phyloP scores from a whole-genome alignment of 768 basidiomycete genomes.

The Xerocomellus dryophilus region DNA sequence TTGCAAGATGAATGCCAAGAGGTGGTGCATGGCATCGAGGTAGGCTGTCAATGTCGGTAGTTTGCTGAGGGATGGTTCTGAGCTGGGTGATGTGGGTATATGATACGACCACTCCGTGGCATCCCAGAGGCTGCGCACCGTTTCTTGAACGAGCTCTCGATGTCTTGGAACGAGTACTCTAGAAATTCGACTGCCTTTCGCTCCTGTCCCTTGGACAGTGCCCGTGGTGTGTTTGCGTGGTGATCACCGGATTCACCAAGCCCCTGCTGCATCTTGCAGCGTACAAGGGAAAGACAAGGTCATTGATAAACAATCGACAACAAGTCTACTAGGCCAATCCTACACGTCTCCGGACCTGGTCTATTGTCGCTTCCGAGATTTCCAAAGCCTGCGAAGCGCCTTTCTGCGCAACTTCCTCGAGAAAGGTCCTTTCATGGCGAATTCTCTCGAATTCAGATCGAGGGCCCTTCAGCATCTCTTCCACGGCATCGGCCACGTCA shows the following conservation, averaged over 20 bases:
- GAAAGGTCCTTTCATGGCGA: constrained; percentile 57
- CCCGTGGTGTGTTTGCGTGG: neutral
- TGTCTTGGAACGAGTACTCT: constrained; percentile 60
- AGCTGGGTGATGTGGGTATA: constrained; percentile 13
- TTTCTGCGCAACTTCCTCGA: constrained; percentile 56
- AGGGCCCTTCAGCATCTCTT: constrained; percentile 61
- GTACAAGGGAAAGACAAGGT: neutral
- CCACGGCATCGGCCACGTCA: constrained; percentile 72
- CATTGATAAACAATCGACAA: constrained; percentile 21
- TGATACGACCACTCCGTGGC: neutral
- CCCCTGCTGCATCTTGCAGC: neutral
- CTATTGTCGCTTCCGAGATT: constrained; percentile 61
- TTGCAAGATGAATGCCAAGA: constrained; percentile 64
- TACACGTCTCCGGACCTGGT: constrained; percentile 53
- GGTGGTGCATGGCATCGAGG: constrained; percentile 51
- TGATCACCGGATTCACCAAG: neutral
- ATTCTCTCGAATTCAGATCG: constrained; percentile 68
- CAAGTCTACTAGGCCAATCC: constrained; percentile 44
- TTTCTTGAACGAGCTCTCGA: constrained; percentile 72
- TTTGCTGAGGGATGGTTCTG: constrained; percentile 40
- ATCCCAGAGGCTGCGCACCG: constrained; percentile 46
- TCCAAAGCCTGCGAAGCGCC: constrained; percentile 65
- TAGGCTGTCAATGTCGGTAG: constrained; percentile 60
- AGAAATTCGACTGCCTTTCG: constrained; percentile 60
- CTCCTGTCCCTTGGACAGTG: constrained; percentile 58